A percentile compares a stretch with the other conserved stretches of the same genome.
phyloP scores from a whole-genome alignment of 2,329 filamentous ascomycete genomes.

The Clarireedia sp. region DNA sequence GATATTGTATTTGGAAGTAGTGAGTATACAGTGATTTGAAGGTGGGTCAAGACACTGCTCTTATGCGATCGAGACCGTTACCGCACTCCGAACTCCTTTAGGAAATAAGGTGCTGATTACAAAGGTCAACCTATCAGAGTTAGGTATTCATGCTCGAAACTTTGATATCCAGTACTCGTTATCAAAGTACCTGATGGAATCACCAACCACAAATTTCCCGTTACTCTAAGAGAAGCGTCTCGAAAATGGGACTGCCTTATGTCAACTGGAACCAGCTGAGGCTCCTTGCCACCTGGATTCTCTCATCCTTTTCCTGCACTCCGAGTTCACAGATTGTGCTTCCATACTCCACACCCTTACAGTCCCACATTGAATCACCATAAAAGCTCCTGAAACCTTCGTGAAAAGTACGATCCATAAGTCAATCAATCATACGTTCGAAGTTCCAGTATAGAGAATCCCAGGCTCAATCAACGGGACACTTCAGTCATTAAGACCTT shows the following conservation, averaged over 20 bases:
- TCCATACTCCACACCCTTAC: not conserved
- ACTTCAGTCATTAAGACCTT: not conserved
- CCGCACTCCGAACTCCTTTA: constrained; percentile 6
- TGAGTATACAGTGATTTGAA: not conserved
- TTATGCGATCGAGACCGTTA: not conserved
- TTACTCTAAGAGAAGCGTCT: not conserved
- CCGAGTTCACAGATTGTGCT: not conserved
- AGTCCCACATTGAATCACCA: not conserved
- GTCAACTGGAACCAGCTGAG: too few relatives aligned
- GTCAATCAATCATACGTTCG: not conserved
- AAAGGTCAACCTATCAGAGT: not conserved
- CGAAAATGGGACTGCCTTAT: not conserved
- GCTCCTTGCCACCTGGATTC: not conserved
- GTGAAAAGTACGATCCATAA: not conserved
- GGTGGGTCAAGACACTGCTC: not conserved
- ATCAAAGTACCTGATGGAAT: not conserved
- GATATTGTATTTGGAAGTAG: not conserved
- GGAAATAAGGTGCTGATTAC: not conserved
- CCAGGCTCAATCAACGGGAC: not conserved
- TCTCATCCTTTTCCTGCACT: not conserved
- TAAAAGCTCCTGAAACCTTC: not conserved
- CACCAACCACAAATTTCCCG: not conserved
- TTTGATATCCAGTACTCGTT: not conserved
- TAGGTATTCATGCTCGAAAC: not conserved
- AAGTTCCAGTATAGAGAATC: not conserved